phyloP scores from a whole-genome alignment of 805 yeast species.

The Sugiyamaella chiloensis region DNA sequence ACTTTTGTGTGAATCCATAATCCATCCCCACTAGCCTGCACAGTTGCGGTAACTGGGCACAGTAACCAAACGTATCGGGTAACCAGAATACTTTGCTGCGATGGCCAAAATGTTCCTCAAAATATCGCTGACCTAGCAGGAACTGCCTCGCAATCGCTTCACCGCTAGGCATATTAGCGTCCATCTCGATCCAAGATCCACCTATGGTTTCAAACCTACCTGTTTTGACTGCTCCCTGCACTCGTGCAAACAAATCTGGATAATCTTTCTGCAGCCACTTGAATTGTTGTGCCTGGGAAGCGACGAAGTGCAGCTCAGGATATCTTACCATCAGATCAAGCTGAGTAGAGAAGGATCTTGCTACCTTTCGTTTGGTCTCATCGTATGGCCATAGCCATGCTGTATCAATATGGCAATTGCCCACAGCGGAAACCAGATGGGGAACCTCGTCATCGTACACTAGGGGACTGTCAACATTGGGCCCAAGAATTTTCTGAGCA shows the following conservation, averaged over 20 bases:
- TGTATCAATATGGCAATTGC: slow-evolving; percentile 95
- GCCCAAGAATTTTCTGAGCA: not conserved
- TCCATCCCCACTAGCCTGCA: slow-evolving; percentile 81
- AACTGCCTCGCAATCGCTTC: slow-evolving; percentile 89
- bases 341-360: slow-evolving; percentile 94
- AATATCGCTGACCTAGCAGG: slow-evolving; percentile 84
- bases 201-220: slow-evolving; percentile 89
- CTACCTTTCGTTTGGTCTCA: slow-evolving; percentile 88
- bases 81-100: slow-evolving; percentile 84
- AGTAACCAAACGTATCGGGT: slow-evolving; percentile 96
- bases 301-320: slow-evolving; percentile 92
- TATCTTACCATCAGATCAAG: slow-evolving; percentile 76
- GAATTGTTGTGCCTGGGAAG: slow-evolving; percentile 95
- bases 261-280: slow-evolving; percentile 88
- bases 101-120: slow-evolving; percentile 71
- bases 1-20: slow-evolving; percentile 84
- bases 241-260: slow-evolving; percentile 67
- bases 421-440: slow-evolving; percentile 78
- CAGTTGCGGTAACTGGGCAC: slow-evolving; percentile 91
- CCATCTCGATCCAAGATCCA: slow-evolving; percentile 98
- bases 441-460: slow-evolving; percentile 34
- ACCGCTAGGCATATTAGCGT: slow-evolving; percentile 90
- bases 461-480: not conserved
- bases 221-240: slow-evolving; percentile 56
- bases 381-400: slow-evolving; percentile 99